Conservation (phyloP, 2,329 filamentous ascomycete species). For the Alternaria longipes region DNA sequence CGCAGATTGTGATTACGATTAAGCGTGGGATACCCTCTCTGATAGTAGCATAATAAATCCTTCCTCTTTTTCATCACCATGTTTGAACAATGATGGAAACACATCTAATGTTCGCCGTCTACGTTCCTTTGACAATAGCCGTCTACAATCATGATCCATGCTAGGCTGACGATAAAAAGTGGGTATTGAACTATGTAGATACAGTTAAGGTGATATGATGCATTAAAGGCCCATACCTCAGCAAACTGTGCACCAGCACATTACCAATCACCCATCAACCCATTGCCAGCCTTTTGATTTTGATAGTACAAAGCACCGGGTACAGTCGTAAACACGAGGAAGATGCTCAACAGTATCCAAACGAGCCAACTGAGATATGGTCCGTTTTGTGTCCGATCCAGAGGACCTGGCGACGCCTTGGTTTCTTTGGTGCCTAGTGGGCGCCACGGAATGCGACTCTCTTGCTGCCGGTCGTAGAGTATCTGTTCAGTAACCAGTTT, state of each 20-base stretch:
- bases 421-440: constrained; percentile 8
- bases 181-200: neutral
- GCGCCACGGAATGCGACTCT: constrained; percentile 53
- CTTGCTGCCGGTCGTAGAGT: constrained; percentile 47
- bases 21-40: neutral
- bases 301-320: constrained; percentile 3
- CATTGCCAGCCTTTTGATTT: neutral
- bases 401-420: constrained; percentile 3
- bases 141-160: neutral
- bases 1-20: neutral
- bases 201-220: neutral
- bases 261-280: constrained; percentile 10
- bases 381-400: constrained; percentile 31
- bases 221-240: neutral
- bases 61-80: neutral
- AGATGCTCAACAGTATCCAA: constrained; percentile 22
- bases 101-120: neutral
- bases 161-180: neutral
- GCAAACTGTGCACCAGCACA: neutral
- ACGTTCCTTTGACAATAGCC: too few species aligned
- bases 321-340: constrained; percentile 8
- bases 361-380: constrained; percentile 28
- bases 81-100: neutral
- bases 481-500: constrained; percentile 68
- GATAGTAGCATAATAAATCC: neutral